Base-by-base conservation (phyloP, 2,329 filamentous ascomycete species). In the Lasiodiplodia sp. region DNA sequence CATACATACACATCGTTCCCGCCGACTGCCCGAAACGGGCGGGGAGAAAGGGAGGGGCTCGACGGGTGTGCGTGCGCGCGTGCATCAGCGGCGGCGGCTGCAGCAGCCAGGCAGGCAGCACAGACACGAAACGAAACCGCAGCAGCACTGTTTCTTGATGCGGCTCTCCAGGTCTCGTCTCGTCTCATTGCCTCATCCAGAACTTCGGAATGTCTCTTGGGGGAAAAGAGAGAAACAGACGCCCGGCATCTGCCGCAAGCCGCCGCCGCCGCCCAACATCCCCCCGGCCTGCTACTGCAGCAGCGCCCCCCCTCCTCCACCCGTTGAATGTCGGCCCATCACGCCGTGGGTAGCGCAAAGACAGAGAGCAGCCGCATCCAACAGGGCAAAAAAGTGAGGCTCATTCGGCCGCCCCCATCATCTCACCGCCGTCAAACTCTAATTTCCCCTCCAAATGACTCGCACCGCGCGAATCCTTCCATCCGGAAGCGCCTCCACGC, bases 61-160 rank as follows among this genome's bases (percentile, higher is more conserved):
- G 31, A 34, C 31, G 31, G 31, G 31, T 34, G 31, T 7, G 31
- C 44, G 40, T 16, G 44, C 18, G 18, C 44, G 40, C 40, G 16
- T 18, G 44, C 44, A 47, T 18, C 44, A 47, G 44, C 44, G 4
- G 40, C 40, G 16, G 40, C 40, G 40, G 16, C 40, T 18, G 40
- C 12, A 44, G 38, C 38, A 40, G 38, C 11, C 40, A 18, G 40
- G 40, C 40, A 44, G 40, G 40, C 40, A 18, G 18, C 44, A 47
- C 44, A 47, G 44, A 47, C 44, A 47, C 44, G 44, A 47, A 47
- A 47, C 44, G 44, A 47, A 21, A 47, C 44, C 44, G 44, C 44
- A 44, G 18, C 40, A 28, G 40, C 40, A 18, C 40, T 47, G 44
- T 47, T 47, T 21, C 44, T 47, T 47, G 44, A 21, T 47, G 44